Conservation (phyloP, 495 filamentous ascomycete species). For the Penicillium diatomitis region DNA sequence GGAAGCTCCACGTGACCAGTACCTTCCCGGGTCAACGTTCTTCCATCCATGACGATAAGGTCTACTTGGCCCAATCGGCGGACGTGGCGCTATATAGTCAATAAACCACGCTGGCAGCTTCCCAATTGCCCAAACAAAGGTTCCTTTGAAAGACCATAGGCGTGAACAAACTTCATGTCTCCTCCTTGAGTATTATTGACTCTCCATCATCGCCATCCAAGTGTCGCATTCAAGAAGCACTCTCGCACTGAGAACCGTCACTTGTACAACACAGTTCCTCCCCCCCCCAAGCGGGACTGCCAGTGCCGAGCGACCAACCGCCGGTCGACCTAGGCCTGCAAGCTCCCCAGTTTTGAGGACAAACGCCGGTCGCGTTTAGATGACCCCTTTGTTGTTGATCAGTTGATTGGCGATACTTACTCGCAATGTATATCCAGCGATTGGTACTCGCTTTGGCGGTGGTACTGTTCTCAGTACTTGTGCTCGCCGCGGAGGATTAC, state of each 20-base stretch:
- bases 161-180: slow-evolving; percentile 6
- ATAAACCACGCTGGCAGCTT: background rate
- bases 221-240: background rate
- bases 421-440: slow-evolving; percentile 16
- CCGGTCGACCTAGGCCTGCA: background rate
- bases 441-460: slow-evolving; percentile 14
- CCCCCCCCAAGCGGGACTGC: slow-evolving; percentile 1
- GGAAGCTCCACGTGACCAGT: slow-evolving; percentile 11
- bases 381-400: too few species aligned
- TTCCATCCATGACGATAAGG: slow-evolving; percentile 15
- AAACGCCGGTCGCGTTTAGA: background rate
- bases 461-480: slow-evolving; percentile 20
- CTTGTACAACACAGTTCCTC: background rate
- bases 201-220: background rate
- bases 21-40: slow-evolving; percentile 7
- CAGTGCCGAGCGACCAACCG: background rate
- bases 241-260: background rate
- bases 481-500: slow-evolving; percentile 68
- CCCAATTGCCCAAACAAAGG: background rate
- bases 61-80: slow-evolving; percentile 12
- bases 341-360: background rate
- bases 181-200: background rate
- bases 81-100: background rate
- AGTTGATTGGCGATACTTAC: background rate
- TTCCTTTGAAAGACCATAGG: background rate